These are phyloP conservation scores for Coemansia sp. DNA, from an alignment of 192 early-diverging fungal species.

Conservation along the genomic window DNA sequence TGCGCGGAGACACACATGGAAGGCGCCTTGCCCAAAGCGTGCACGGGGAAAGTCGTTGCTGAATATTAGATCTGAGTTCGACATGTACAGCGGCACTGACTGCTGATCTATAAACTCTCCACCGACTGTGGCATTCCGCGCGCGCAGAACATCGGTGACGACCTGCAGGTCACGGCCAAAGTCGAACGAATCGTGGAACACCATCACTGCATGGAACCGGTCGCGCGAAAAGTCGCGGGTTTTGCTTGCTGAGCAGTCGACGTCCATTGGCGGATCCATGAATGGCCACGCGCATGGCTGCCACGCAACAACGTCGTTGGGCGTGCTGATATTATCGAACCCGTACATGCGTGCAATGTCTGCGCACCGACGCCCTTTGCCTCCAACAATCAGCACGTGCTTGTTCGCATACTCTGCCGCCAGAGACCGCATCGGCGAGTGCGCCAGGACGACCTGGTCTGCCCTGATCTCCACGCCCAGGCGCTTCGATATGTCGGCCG, in stretches of 20 bases:
- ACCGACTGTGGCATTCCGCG: constrained; percentile 62
- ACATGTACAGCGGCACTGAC: constrained; percentile 76
- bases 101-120: constrained; percentile 57
- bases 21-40: constrained; percentile 84
- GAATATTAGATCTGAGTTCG: constrained; percentile 78
- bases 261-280: constrained; percentile 16
- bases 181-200: constrained; percentile 86
- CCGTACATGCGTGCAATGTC: constrained; percentile 71
- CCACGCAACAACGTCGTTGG: constrained; percentile 71
- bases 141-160: constrained; percentile 69
- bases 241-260: constrained; percentile 4
- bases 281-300: constrained; percentile 72
- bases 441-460: constrained; percentile 77
- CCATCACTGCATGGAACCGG: constrained; percentile 71
- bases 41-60: constrained; percentile 79
- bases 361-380: constrained; percentile 58
- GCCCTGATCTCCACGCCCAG: constrained; percentile 63
- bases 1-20: constrained; percentile 68
- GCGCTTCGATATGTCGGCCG: constrained; percentile 62
- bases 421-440: constrained; percentile 82
- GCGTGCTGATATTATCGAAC: constrained; percentile 66
- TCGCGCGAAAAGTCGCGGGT: constrained; percentile 41
- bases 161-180: constrained; percentile 90
- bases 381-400: constrained; percentile 78
- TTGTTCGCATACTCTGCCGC: constrained; percentile 61